phyloP scores from a whole-genome alignment of 1,284 basidiomycete genomes.

The Fomitopsis palustris region DNA sequence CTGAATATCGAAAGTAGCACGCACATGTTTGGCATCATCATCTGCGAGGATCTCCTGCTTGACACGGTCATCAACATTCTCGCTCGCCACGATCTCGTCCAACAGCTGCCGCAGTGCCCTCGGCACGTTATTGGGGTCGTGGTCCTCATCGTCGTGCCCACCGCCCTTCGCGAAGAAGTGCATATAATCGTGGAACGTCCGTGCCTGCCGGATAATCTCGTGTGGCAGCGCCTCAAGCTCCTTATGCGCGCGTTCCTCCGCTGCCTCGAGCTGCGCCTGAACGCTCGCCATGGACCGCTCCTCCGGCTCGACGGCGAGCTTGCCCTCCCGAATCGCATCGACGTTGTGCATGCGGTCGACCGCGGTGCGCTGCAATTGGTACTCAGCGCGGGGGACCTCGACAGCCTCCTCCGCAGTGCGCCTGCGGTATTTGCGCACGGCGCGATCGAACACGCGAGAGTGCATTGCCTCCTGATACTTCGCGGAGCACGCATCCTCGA shows the following conservation, averaged over 20 bases:
- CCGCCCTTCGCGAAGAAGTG: slow-evolving; percentile 33
- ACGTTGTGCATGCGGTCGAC: slow-evolving; percentile 1
- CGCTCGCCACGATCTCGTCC: slow-evolving; percentile 41
- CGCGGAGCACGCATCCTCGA: slow-evolving; percentile 59
- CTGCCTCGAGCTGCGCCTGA: slow-evolving; percentile 12
- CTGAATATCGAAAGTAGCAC: slow-evolving; percentile 13
- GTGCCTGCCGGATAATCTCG: slow-evolving; percentile 44
- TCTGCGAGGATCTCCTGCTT: slow-evolving; percentile 50
- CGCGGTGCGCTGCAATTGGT: background rate
- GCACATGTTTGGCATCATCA: slow-evolving; percentile 45
- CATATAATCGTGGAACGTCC: slow-evolving; percentile 43
- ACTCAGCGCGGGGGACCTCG: slow-evolving; percentile 10
- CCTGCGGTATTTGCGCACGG: slow-evolving; percentile 42
- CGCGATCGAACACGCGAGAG: slow-evolving; percentile 43
- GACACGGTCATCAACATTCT: slow-evolving; percentile 33
- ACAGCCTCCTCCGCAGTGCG: slow-evolving; percentile 14
- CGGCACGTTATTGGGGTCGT: slow-evolving; percentile 26
- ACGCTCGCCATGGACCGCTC: slow-evolving; percentile 12
- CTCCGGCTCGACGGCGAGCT: background rate
- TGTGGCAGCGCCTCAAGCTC: slow-evolving; percentile 47
- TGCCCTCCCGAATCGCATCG: background rate
- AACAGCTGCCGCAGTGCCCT: slow-evolving; percentile 39
- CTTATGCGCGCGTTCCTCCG: slow-evolving; percentile 24
- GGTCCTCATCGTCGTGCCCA: slow-evolving; percentile 11
- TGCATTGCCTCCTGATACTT: slow-evolving; percentile 51